Conservation (phyloP, 148 eudicot genomes). For the Camellia lanceoleosa region DNA sequence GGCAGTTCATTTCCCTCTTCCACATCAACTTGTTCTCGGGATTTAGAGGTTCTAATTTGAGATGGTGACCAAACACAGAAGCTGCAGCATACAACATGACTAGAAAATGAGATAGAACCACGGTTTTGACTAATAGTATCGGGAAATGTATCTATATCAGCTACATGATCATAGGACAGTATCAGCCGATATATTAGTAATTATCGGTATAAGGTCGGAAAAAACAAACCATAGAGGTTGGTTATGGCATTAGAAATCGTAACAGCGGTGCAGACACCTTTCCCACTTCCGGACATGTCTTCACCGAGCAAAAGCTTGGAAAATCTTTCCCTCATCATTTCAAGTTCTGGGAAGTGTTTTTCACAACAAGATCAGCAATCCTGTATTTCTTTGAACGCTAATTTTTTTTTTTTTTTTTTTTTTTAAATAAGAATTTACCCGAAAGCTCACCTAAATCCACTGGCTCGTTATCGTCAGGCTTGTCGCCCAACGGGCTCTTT, state of each 20-base stretch:
- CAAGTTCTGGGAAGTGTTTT: conserved; percentile 44
- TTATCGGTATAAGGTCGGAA: no score
- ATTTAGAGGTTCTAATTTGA: conserved; percentile 80
- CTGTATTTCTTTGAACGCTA: background rate
- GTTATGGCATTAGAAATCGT: conserved; percentile 91
- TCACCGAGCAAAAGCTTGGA: conserved; percentile 91
- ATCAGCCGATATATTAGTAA: no score
- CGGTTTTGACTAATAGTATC: no score
- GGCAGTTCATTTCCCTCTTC: conserved; percentile 95
- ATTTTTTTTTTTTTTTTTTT: no score
- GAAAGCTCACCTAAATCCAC: conserved; percentile 53
- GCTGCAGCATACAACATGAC: conserved; percentile 41
- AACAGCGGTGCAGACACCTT: conserved; percentile 85
- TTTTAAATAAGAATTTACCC: background rate
- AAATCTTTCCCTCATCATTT: conserved; percentile 90
- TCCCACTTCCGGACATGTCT: conserved; percentile 98
- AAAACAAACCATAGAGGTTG: conserved; percentile 76
- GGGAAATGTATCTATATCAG: no score
- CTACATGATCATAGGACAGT: no score
- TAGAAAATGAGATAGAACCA: background rate
- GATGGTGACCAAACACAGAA: conserved; percentile 79
- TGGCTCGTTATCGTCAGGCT: conserved; percentile 32
- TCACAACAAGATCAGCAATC: background rate
- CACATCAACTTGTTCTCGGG: conserved; percentile 83
- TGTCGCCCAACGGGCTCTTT: conserved; percentile 36